These are phyloP conservation scores for Catharanthus roseus DNA, from an alignment of 257 asterid species.

Conservation along the genomic window DNA sequence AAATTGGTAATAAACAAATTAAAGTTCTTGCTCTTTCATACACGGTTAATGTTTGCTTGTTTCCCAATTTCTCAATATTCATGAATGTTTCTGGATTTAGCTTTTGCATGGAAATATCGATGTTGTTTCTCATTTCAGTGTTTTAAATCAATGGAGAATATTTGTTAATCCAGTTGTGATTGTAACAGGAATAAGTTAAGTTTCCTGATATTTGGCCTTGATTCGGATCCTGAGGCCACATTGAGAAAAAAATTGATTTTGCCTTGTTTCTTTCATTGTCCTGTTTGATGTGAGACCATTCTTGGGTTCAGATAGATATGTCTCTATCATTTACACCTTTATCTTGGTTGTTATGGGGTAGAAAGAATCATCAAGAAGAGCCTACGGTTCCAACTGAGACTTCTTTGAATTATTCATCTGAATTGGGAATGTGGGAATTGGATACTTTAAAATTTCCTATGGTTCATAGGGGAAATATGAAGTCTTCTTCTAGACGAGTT, in stretches of 20 bases:
- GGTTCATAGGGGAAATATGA: constrained; percentile 17
- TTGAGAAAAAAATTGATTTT: neutral
- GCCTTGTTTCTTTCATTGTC: constrained; percentile 3
- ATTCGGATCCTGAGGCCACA: constrained; percentile 5
- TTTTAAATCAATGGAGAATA: neutral
- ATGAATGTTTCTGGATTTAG: neutral
- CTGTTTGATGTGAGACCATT: constrained; percentile 6
- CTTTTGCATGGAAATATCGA: neutral
- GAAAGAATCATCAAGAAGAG: constrained; percentile 32
- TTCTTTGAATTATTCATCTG: constrained; percentile 29
- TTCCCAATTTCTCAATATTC: neutral
- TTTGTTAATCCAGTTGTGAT: neutral
- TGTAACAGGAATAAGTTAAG: constrained; percentile 7
- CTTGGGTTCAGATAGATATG: constrained; percentile 22
- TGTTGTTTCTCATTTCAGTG: neutral
- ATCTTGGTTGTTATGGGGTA: constrained; percentile 41
- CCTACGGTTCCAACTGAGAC: constrained; percentile 24
- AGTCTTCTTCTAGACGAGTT: constrained; percentile 32
- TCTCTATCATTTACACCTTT: constrained; percentile 31
- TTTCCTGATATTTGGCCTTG: neutral
- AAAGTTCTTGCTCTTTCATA: no score
- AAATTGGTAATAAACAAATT: neutral
- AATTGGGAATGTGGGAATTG: constrained; percentile 31
- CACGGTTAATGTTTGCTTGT: no score
- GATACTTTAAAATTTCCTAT: constrained; percentile 36